These are phyloP conservation scores for Alternaria infectoria DNA, from an alignment of 2,329 filamentous ascomycete genomes.

Conservation along the genomic window DNA sequence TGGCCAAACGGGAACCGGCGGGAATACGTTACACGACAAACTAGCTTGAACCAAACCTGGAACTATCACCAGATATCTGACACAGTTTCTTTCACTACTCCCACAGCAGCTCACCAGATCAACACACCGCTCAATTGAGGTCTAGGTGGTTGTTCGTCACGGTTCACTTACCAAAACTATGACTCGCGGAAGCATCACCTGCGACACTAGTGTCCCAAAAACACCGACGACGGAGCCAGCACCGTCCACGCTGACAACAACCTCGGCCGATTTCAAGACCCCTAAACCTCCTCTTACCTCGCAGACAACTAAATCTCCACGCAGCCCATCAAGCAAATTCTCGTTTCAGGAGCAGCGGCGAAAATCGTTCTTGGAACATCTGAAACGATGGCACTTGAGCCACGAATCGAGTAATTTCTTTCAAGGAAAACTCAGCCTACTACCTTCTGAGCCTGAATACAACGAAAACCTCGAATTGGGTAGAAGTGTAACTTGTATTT, in stretches of 20 bases:
- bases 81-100: neutral
- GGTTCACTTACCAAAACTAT: slow-evolving; percentile 7
- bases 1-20: neutral
- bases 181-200: slow-evolving; percentile 4
- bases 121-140: neutral
- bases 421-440: slow-evolving; percentile 35
- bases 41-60: neutral
- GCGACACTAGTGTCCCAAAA: slow-evolving; percentile 4
- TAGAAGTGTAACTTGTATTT: slow-evolving; percentile 34
- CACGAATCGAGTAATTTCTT: slow-evolving; percentile 40
- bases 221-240: slow-evolving; percentile 8
- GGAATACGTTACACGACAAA: neutral
- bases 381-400: slow-evolving; percentile 32
- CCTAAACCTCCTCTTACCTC: neutral
- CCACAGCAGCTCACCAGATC: neutral
- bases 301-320: slow-evolving; percentile 12
- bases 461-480: slow-evolving; percentile 26
- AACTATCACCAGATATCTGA: neutral
- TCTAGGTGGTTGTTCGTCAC: slow-evolving; percentile 1
- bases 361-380: slow-evolving; percentile 28
- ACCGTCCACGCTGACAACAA: neutral
- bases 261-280: neutral
- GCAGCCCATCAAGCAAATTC: slow-evolving; percentile 22
- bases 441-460: slow-evolving; percentile 5
- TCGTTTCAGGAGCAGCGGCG: slow-evolving; percentile 27